These are phyloP conservation scores for Pichia heedii DNA, from an alignment of 805 yeast genomes.

Conservation along the genomic window DNA sequence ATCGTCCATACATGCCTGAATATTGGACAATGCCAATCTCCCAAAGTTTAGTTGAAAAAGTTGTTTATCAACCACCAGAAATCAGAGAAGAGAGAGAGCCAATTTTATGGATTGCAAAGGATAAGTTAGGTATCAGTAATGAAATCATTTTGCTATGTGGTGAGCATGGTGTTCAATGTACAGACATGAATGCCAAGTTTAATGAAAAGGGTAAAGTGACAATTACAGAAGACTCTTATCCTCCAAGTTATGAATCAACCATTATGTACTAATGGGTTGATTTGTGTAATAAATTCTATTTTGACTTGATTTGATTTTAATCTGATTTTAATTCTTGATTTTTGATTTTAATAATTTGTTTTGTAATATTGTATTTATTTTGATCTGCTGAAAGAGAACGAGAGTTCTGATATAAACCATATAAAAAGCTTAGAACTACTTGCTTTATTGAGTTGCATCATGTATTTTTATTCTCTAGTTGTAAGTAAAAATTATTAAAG, in stretches of 20 bases:
- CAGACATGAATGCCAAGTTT: conserved; percentile 47
- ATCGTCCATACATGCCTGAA: conserved; percentile 32
- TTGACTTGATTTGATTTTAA: neutral
- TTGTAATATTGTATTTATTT: neutral
- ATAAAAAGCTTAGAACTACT: too few species aligned
- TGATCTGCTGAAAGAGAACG: too few species aligned
- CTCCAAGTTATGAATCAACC: conserved; percentile 56
- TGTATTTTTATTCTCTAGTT: too few species aligned
- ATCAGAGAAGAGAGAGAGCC: conserved; percentile 44
- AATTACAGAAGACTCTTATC: conserved; percentile 44
- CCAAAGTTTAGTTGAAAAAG: conserved; percentile 7
- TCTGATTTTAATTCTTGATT: neutral
- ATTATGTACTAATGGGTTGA: conserved; percentile 16
- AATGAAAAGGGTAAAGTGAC: conserved; percentile 48
- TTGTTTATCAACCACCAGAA: conserved; percentile 44
- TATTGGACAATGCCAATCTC: conserved; percentile 15
- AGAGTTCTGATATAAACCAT: too few species aligned
- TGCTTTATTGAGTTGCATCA: too few species aligned
- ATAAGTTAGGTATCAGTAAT: conserved; percentile 56
- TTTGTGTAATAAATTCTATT: neutral
- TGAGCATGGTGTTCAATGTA: conserved; percentile 44
- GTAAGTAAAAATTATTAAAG: too few species aligned
- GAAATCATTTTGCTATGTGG: conserved; percentile 45
- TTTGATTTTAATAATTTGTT: neutral
- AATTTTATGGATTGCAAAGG: conserved; percentile 63